Conservation (phyloP, 345 rosid genomes). For the Aurinia saxatilis region DNA sequence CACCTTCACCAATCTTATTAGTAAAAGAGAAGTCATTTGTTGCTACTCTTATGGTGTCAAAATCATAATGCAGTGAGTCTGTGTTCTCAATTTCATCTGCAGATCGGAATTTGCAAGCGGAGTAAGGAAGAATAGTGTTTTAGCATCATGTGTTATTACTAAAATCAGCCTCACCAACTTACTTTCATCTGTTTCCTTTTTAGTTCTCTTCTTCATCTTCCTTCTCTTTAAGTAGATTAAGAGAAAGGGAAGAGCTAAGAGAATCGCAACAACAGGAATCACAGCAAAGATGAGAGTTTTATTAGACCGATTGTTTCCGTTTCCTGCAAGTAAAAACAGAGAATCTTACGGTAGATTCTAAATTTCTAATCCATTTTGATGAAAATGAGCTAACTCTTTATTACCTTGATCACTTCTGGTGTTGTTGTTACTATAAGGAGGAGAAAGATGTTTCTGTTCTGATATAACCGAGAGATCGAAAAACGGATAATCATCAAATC, state of each 20-base stretch:
- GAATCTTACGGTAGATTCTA: background rate
- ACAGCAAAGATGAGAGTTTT: background rate
- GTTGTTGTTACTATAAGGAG: background rate
- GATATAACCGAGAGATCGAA: slow-evolving; percentile 4
- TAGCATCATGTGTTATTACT: background rate
- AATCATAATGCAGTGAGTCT: slow-evolving; percentile 25
- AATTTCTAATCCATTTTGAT: background rate
- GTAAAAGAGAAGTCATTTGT: slow-evolving; percentile 17
- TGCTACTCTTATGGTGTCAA: slow-evolving; percentile 21
- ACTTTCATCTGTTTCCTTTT: background rate
- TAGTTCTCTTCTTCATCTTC: background rate
- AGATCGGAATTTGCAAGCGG: background rate
- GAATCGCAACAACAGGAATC: background rate
- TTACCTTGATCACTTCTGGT: slow-evolving; percentile 15
- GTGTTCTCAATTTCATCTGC: slow-evolving; percentile 17
- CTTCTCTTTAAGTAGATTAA: slow-evolving; percentile 5
- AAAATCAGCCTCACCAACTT: background rate
- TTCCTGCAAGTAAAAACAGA: background rate
- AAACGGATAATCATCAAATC: slow-evolving; percentile 27
- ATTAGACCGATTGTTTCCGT: no score
- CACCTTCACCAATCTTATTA: slow-evolving; percentile 33
- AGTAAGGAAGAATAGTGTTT: background rate
- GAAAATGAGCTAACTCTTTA: background rate
- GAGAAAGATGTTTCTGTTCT: background rate
- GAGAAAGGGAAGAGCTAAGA: background rate